phyloP scores from a whole-genome alignment of 2,329 filamentous ascomycete genomes.

The Aspergillus novoparasiticus region DNA sequence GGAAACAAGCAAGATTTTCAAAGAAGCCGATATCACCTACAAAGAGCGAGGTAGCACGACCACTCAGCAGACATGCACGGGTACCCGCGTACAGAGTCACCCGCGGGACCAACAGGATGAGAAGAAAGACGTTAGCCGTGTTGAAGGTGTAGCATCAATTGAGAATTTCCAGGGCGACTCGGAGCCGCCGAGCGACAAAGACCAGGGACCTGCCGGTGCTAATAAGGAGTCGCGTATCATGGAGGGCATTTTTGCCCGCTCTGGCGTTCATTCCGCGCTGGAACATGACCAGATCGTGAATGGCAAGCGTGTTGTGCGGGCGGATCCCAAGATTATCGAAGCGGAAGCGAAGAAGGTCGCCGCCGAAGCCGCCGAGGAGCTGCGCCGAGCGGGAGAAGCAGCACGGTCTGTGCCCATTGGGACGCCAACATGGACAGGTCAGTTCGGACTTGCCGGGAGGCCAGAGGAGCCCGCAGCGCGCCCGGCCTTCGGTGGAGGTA shows the following conservation, averaged over 20 bases:
- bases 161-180: slow-evolving; percentile 63
- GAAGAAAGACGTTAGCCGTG: slow-evolving; percentile 52
- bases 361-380: slow-evolving; percentile 72
- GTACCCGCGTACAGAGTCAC: not conserved
- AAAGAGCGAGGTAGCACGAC: slow-evolving; percentile 37
- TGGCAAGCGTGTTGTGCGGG: slow-evolving; percentile 69
- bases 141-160: slow-evolving; percentile 64
- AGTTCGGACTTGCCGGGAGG: slow-evolving; percentile 74
- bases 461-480: slow-evolving; percentile 57
- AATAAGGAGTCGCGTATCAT: slow-evolving; percentile 74
- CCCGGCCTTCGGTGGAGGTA: slow-evolving; percentile 45
- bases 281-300: slow-evolving; percentile 92
- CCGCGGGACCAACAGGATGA: slow-evolving; percentile 31
- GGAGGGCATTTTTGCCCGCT: slow-evolving; percentile 83
- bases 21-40: slow-evolving; percentile 78
- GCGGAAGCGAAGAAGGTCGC: slow-evolving; percentile 81
- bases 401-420: slow-evolving; percentile 76
- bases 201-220: slow-evolving; percentile 25
- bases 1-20: slow-evolving; percentile 83
- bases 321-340: slow-evolving; percentile 77
- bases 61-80: not conserved
- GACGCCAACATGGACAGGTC: slow-evolving; percentile 91
- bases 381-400: slow-evolving; percentile 71
- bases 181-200: slow-evolving; percentile 26
- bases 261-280: slow-evolving; percentile 84